Evolutionary conservation across 495 filamentous ascomycete species (phyloP), one percentile per base, ranked within the genome.

Genomic region (Elasticomyces elasticus): DNA sequence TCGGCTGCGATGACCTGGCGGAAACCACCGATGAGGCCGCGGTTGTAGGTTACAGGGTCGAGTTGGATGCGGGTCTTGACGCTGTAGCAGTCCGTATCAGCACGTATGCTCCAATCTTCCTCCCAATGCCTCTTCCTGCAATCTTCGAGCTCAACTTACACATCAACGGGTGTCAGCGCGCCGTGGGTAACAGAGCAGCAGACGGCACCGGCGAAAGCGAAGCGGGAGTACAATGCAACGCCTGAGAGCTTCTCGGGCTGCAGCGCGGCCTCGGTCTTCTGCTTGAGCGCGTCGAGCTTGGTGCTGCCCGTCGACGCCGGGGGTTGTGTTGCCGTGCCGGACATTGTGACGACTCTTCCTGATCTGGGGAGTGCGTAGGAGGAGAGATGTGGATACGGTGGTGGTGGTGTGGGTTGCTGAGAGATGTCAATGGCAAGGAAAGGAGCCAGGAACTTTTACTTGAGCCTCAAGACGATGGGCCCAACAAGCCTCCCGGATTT

Each of bases 181-280:
- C 89, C 89, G 77, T 95, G 89, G 62, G 89, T 95, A 73, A 95
- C 76, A 65, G 86, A 87, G 71, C 89, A 95, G 82, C 89, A 95
- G 74, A 94, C 75, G 61, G 89, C 89, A 70, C 89, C 89, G 58
- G 89, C 89, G 65, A 95, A 85, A 69, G 90, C 88, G 76, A 95
- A 94, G 68, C 87, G 74, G 56, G 83, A 66, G 59, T 74, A 74
- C 19, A 74, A 69, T 10, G 22, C 60, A 33, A 71, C 30, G 47
- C 74, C 71, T 37, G 38, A 58, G 31, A 69, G 66, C 60, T 66
- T 69, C 48, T 66, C 42, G 38, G 65, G 58, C 24, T 33, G 35
- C 10, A 37, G 53, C 0, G 38, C 41, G 13, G 58, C 58, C 22
- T 59, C 54, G 45, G 52, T 59, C 25, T 52, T 51, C 47, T 64